Percentiles rank a stretch among this genome's conserved stretches.
phyloP scores from a whole-genome alignment of 192 early-diverging fungal genomes.

The Obelidium mucronatum region DNA sequence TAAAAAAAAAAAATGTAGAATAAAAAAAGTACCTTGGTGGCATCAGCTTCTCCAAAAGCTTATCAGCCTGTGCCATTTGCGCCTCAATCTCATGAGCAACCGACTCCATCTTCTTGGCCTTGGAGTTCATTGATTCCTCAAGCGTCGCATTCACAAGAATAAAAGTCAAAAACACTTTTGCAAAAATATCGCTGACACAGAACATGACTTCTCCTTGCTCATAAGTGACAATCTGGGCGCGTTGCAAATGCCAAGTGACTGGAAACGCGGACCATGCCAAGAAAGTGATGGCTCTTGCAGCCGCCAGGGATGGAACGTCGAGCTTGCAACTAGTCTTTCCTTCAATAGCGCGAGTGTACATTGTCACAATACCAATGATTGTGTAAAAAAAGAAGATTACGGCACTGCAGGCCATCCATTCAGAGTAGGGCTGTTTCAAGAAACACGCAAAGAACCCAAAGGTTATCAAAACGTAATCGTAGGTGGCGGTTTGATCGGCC shows the following conservation, averaged over 20 bases:
- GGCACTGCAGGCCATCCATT: slow-evolving; percentile 8
- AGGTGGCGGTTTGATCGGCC: slow-evolving; percentile 14
- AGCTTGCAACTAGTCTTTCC: slow-evolving; percentile 38
- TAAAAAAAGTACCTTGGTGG: slow-evolving; percentile 3
- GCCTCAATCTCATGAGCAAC: slow-evolving; percentile 43
- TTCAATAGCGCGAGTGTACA: slow-evolving; percentile 37
- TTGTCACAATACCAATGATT: slow-evolving; percentile 18
- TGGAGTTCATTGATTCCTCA: slow-evolving; percentile 46
- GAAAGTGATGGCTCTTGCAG: not conserved
- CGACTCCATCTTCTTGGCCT: slow-evolving; percentile 34
- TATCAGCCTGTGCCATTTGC: slow-evolving; percentile 40
- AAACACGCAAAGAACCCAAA: slow-evolving; percentile 37
- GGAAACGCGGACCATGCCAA: slow-evolving; percentile 19
- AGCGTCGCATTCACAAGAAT: slow-evolving; percentile 51
- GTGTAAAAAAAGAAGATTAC: slow-evolving; percentile 25
- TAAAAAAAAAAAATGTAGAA: not conserved
- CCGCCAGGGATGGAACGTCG: slow-evolving; percentile 5
- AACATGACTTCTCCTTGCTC: slow-evolving; percentile 38
- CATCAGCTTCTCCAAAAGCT: slow-evolving; percentile 43
- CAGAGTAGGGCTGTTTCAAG: slow-evolving; percentile 37
- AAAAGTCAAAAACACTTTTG: slow-evolving; percentile 50
- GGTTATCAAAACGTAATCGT: slow-evolving; percentile 39
- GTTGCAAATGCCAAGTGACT: slow-evolving; percentile 12
- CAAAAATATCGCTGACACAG: slow-evolving; percentile 39
- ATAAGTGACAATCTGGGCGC: slow-evolving; percentile 24